Conservation (phyloP, 345 rosid genomes). For the Citrus sp. region DNA sequence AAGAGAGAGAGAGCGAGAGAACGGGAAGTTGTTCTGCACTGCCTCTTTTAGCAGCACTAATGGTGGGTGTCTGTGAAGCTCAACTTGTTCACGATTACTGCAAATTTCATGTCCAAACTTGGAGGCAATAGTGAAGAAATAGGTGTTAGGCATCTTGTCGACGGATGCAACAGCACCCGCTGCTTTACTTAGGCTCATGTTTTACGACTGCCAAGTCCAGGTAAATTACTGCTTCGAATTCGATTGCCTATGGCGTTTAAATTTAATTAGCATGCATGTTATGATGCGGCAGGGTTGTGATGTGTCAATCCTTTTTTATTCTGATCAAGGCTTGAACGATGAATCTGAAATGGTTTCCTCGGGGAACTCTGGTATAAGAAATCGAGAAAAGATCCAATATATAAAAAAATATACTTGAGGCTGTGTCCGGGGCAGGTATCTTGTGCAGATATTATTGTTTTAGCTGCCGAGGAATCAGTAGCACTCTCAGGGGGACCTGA, state of each 20-base stretch:
- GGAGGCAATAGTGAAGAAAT: too few relatives aligned
- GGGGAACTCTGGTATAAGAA: constrained; percentile 31
- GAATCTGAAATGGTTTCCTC: constrained; percentile 21
- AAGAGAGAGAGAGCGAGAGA: not conserved
- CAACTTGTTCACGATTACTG: constrained; percentile 30
- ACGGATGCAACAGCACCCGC: constrained; percentile 28
- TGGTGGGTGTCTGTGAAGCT: constrained; percentile 22
- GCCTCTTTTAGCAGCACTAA: constrained; percentile 1
- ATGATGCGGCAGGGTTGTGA: constrained; percentile 22
- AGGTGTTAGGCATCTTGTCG: constrained; percentile 9
- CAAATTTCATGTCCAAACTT: constrained; percentile 30
- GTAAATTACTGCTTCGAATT: not conserved
- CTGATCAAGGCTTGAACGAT: too few relatives aligned
- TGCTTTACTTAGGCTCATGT: constrained; percentile 31
- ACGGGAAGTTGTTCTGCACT: not conserved
- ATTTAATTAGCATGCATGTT: not conserved
- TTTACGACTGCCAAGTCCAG: constrained; percentile 38
- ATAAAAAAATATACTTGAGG: constrained; percentile 22
- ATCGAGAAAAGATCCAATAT: constrained; percentile 18
- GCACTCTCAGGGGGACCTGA: constrained; percentile 34
- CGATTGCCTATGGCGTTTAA: not conserved
- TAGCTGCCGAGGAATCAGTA: constrained; percentile 36
- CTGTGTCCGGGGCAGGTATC: constrained; percentile 30
- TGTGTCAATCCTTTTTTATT: too few relatives aligned
- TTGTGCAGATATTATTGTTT: constrained; percentile 39